Evolutionary conservation across 2,329 filamentous ascomycete genomes (phyloP).

Genomic region (Scedosporium aurantiacum): DNA sequence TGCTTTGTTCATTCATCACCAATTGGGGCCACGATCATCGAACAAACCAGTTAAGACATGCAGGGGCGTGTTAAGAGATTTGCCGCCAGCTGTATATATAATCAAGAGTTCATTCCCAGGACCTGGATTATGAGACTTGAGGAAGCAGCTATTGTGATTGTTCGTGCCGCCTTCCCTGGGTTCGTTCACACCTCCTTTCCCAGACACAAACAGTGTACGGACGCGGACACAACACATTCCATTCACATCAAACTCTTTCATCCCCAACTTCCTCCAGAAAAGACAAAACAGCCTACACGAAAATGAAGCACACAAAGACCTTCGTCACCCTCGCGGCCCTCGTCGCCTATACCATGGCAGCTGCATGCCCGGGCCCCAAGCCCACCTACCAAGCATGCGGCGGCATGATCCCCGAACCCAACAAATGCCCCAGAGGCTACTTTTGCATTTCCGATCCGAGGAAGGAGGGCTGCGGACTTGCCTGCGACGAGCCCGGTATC

Average conservation of each 20-base stretch:
- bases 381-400: constrained; percentile 12
- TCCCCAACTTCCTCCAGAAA: not conserved
- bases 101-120: not conserved
- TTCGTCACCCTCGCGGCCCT: not conserved
- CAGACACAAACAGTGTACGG: not conserved
- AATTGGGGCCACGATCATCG: not conserved
- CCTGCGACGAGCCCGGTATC: constrained; percentile 14
- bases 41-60: not conserved
- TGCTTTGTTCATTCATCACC: not conserved
- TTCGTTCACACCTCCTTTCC: not conserved
- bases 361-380: not conserved
- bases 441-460: constrained; percentile 13
- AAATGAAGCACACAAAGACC: not conserved
- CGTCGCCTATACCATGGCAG: not conserved
- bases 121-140: not conserved
- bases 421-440: constrained; percentile 9
- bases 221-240: not conserved
- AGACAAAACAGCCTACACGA: not conserved
- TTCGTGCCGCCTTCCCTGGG: not conserved
- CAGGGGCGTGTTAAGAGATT: not conserved
- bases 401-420: constrained; percentile 8
- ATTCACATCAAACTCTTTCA: not conserved
- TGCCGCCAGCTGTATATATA: not conserved
- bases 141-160: not conserved
- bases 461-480: constrained; percentile 10